phyloP scores from a whole-genome alignment of 352 stramenopile species.

The Phytophthora sansomeana region DNA sequence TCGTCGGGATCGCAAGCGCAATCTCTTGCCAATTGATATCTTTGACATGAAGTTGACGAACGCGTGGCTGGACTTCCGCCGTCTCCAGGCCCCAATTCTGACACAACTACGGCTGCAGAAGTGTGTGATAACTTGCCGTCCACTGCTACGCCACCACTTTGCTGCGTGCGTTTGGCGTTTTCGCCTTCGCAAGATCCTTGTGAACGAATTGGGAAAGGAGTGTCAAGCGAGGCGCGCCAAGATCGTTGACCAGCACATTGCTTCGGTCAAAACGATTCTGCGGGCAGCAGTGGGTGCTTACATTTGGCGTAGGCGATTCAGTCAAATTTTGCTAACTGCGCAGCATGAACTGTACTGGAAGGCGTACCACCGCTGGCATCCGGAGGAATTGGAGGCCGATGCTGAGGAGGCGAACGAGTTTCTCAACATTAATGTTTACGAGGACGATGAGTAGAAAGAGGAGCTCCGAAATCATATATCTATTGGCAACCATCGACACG shows the following conservation, averaged over 20 bases:
- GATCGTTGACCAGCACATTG: conserved; percentile 1
- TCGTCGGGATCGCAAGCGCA: conserved; percentile 15
- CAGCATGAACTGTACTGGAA: conserved; percentile 34
- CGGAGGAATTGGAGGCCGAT: conserved; percentile 15
- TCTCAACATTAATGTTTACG: conserved; percentile 13
- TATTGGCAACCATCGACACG: not conserved
- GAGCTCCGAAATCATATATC: not conserved
- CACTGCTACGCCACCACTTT: conserved; percentile 7
- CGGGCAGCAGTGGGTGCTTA: not conserved
- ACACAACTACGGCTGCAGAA: conserved; percentile 21
- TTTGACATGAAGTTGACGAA: conserved; percentile 30
- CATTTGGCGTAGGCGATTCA: conserved; percentile 30
- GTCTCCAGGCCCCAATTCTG: not conserved
- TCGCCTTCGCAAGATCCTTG: conserved; percentile 20
- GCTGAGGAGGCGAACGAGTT: conserved; percentile 25
- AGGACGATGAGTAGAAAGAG: conserved; percentile 17
- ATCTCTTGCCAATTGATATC: conserved; percentile 41
- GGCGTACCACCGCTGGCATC: conserved; percentile 25
- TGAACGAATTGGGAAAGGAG: not conserved
- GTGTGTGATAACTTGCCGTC: not conserved
- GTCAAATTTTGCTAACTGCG: not conserved
- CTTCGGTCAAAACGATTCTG: conserved; percentile 16
- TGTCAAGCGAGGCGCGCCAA: conserved; percentile 1
- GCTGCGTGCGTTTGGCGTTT: conserved; percentile 19
- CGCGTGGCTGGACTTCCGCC: conserved; percentile 11